Base-by-base conservation (phyloP, 179 eudicot genomes). In the Beta macrorhiza region DNA sequence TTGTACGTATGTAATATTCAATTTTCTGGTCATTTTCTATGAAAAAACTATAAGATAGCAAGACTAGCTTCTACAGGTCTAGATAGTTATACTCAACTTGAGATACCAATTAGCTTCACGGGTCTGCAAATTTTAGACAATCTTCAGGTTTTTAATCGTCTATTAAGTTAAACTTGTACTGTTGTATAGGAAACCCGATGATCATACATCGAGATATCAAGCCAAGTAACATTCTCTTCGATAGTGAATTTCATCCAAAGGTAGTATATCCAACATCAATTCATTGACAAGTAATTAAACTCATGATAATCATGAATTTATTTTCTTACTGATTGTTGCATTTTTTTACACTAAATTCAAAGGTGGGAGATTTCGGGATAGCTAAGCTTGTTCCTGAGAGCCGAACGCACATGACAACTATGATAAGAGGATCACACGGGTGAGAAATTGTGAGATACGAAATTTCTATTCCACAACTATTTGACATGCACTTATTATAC, bases 121-220 rank as follows among this genome's bases (percentile, higher is more conserved):
- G 42, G 4, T 37, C 42, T 37, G 42, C 42, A 37, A 37, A 37
- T 37, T 37, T 37, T 37, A 37, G 42, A 37, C 42, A 37, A 37
- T 37, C 42, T 37, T 37, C 4, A 37, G 42, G 42, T 37, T 1
- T 37, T 37, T 37, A 37, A 37, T 37, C 3, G 42, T 37, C 42
- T 37, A 37, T 2, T 37, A 37, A 37, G 3, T 37, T 37, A 13
- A 69, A 11, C 25, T 45, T 5, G 7, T n/a, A 15, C 16, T 68
- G 3, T 44, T 69, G 7, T 19, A 20, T 15, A 72, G 75, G 42
- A 25, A 13, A 72, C 14, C 75, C 58, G 0, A 37, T 67, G 42
- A 75, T 75, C 78, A 58, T 75, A 37, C 78, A 75, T 37, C 78
- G 78, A 29, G 78, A 75, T 42, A 75, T 75, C 49, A 75, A 75